Conservation (phyloP, 164 flowering plant species). For the Dillenia turbinata region DNA sequence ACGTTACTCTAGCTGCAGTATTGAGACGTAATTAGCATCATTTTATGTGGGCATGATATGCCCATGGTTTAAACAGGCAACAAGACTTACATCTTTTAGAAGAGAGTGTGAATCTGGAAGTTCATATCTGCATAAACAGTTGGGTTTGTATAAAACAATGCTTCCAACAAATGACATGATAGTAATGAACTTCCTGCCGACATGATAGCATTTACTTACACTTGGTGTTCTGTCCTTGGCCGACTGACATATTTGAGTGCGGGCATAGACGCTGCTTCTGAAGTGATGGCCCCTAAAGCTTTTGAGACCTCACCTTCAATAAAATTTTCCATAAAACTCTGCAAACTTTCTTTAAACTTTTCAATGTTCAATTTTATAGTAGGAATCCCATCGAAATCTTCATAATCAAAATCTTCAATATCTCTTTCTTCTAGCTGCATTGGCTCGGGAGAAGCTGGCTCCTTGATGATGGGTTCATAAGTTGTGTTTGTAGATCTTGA, state of each 20-base stretch:
- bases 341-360: conserved; percentile 17
- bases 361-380: conserved; percentile 23
- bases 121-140: conserved; percentile 35
- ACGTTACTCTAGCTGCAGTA: conserved; percentile 30
- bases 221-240: conserved; percentile 70
- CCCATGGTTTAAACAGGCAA: not conserved
- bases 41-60: not conserved
- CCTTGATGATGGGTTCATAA: conserved; percentile 47
- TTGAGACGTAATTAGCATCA: not conserved
- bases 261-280: conserved; percentile 58
- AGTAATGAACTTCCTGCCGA: too few relatives aligned
- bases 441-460: conserved; percentile 37
- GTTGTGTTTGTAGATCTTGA: conserved; percentile 7
- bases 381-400: conserved; percentile 38
- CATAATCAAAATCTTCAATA: conserved; percentile 32
- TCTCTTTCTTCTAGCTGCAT: conserved; percentile 16
- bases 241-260: conserved; percentile 55
- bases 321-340: conserved; percentile 11
- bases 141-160: too few relatives aligned
- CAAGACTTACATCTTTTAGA: conserved; percentile 31
- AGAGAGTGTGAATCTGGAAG: conserved; percentile 48
- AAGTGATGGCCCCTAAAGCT: conserved; percentile 51
- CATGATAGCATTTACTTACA: conserved; percentile 33
- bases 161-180: too few relatives aligned
- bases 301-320: conserved; percentile 19